These are phyloP conservation scores for Glonium stellatum DNA, from an alignment of 495 filamentous ascomycete genomes.

Conservation along the genomic window DNA sequence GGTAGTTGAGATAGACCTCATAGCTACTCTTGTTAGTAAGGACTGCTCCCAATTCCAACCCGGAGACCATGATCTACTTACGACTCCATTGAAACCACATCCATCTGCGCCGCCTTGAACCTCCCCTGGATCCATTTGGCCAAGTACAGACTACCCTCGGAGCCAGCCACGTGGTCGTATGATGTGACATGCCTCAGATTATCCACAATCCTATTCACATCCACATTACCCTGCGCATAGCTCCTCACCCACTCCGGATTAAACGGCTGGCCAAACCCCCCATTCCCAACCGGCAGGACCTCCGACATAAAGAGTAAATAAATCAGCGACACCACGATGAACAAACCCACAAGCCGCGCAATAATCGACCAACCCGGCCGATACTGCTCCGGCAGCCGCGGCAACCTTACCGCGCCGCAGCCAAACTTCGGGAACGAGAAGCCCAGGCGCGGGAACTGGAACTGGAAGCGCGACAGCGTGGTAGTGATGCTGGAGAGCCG, in stretches of 20 bases:
- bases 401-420: slow-evolving; percentile 18
- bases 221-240: slow-evolving; percentile 62
- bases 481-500: slow-evolving; percentile 46
- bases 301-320: slow-evolving; percentile 82
- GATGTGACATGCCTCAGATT: slow-evolving; percentile 64
- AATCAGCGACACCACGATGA: slow-evolving; percentile 65
- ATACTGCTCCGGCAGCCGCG: slow-evolving; percentile 33
- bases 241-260: slow-evolving; percentile 61
- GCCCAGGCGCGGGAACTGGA: slow-evolving; percentile 15
- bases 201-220: slow-evolving; percentile 59
- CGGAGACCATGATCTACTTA: background rate
- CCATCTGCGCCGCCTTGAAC: slow-evolving; percentile 63
- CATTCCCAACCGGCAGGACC: slow-evolving; percentile 51
- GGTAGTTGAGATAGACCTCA: slow-evolving; percentile 87
- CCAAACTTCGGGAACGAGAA: slow-evolving; percentile 14
- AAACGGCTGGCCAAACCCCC: slow-evolving; percentile 41
- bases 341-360: slow-evolving; percentile 63
- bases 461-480: slow-evolving; percentile 32
- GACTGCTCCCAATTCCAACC: background rate
- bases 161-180: slow-evolving; percentile 84
- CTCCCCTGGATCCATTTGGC: slow-evolving; percentile 72
- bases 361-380: slow-evolving; percentile 31
- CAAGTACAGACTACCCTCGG: slow-evolving; percentile 76
- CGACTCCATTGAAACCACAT: slow-evolving; percentile 62
- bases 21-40: slow-evolving; percentile 18